Conservation (phyloP, 805 yeast species). For the Saturnispora bothae region DNA sequence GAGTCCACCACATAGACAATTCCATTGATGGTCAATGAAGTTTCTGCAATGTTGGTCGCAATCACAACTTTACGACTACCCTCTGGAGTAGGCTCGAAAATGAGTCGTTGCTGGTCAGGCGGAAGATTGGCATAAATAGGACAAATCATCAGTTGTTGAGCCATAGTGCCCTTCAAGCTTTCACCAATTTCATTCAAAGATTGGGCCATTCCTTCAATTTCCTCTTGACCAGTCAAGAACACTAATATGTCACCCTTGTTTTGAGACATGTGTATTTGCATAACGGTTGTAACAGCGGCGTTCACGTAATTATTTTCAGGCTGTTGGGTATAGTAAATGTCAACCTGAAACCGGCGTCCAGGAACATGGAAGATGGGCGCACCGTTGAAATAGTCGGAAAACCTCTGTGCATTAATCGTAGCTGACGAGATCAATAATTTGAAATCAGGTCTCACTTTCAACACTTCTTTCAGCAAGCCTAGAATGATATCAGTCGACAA, state of each 20-base stretch:
- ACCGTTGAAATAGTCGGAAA: slow-evolving; percentile 66
- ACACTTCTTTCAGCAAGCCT: slow-evolving; percentile 68
- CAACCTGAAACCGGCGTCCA: slow-evolving; percentile 90
- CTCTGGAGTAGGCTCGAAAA: slow-evolving; percentile 81
- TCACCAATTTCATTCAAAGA: slow-evolving; percentile 53
- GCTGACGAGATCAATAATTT: slow-evolving; percentile 83
- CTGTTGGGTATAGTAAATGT: slow-evolving; percentile 66
- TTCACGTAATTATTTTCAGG: slow-evolving; percentile 89
- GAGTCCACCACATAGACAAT: slow-evolving; percentile 89
- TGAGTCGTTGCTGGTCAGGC: slow-evolving; percentile 65
- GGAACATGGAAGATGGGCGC: slow-evolving; percentile 89
- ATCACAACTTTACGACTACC: slow-evolving; percentile 75
- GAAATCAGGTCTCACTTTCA: slow-evolving; percentile 54
- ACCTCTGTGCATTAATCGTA: slow-evolving; percentile 82
- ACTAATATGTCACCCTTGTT: slow-evolving; percentile 79
- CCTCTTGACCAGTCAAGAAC: slow-evolving; percentile 93
- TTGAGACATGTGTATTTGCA: slow-evolving; percentile 72
- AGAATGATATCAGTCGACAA: slow-evolving; percentile 78
- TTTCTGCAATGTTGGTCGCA: slow-evolving; percentile 96
- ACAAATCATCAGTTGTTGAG: slow-evolving; percentile 51
- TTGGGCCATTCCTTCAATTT: slow-evolving; percentile 76
- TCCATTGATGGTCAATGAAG: slow-evolving; percentile 95
- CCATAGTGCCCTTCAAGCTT: slow-evolving; percentile 45
- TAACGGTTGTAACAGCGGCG: slow-evolving; percentile 79
- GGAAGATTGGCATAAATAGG: slow-evolving; percentile 92